Evolutionary conservation across 495 filamentous ascomycete genomes (phyloP), one percentile per base, ranked within the genome.

Genomic region (Lineolata rhizophorae): DNA sequence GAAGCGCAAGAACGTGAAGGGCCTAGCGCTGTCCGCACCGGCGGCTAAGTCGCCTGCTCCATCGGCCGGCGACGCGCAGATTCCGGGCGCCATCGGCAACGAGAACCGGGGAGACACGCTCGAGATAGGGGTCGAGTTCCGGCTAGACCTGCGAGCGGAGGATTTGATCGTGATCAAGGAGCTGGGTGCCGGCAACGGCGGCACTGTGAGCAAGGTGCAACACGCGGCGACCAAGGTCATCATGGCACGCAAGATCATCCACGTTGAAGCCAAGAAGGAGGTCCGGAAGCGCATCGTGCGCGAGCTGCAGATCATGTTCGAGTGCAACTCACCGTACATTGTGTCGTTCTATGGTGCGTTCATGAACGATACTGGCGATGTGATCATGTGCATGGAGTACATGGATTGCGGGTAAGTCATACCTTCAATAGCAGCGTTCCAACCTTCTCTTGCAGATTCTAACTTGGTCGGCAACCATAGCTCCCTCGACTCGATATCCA

Each of bases 321-420:
- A 93, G 38, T 95, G 87, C 55, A 87, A 92, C 38, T 93, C 76
- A 5, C 78, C 84, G 25, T 81, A 83, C 48, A 95, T 97, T 44
- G 87, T 97, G 16, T 90, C 72, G 10, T 95, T 95, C 53, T 94
- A 94, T 45, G 87, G 87, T 29, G 87, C 87, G 15, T 95, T 95
- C 54, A 65, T 94, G 36, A 93, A 92, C 44, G 81, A 93, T 42
- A 76, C 74, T 28, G 77, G 87, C 40, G 87, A 95, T 56, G 90
- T 97, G 38, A 82, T 94, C 37, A 76, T 97, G 76, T 97, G 87
- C 50, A 97, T 97, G 87, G 87, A 97, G 51, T 94, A 97, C 47
- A 92, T 92, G 83, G 87, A 97, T 59, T 80, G 82, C 54, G 90
- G 90, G 87, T 97, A 66, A 51, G 44, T 38, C n/a, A n/a, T n/a